Evolutionary conservation across 306 rosid species (phyloP), one percentile per base, ranked within the genome.

Genomic region (Vachellia collinsii): DNA sequence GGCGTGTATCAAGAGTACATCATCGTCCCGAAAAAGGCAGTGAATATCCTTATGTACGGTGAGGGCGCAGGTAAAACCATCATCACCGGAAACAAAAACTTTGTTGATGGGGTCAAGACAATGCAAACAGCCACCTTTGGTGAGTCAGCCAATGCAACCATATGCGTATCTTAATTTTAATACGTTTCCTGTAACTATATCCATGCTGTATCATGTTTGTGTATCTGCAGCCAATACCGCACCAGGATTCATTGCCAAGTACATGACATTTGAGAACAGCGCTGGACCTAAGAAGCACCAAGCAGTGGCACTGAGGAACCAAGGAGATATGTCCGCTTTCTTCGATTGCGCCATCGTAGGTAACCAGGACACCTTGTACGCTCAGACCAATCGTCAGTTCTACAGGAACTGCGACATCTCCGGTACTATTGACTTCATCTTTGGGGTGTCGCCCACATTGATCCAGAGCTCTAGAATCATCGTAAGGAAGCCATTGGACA

Each of bases 351-450:
- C 87, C 13, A 58, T 92, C 50, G 80, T 65, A 29, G 94, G 88
- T 0, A 71, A 85, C 85, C 92, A 90, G 63, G 97, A 92, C 78
- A 84, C 88, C 0, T 20, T 90, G 25, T 92, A 88, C 74, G 81
- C 53, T 9, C 92, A 90, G 13, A 17, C 87, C 11, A 72, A 87
- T 0, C 87, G 91, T 10, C 92, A 89, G 22, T 91, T 91, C 85
- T 91, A 79, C 85, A 76, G 89, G 70, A 85, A 89, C 79, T 88
- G 96, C 20, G 93, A 84, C 16, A 82, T 91, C 66, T 88, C 93
- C 0, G 97, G 97, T 14, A 90, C 93, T 0, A 71, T 91, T 0
- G 97, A 91, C 84, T 91, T 80, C 89, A 91, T 91, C 42, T 91
- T 91, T 23, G 93, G 97, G 0, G 82, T 82, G 20, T 77, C 88